Percentiles rank a stretch among this genome's conserved stretches.
Evolutionary conservation across 164 flowering plant genomes (phyloP).

Genomic region (Piper betle): DNA sequence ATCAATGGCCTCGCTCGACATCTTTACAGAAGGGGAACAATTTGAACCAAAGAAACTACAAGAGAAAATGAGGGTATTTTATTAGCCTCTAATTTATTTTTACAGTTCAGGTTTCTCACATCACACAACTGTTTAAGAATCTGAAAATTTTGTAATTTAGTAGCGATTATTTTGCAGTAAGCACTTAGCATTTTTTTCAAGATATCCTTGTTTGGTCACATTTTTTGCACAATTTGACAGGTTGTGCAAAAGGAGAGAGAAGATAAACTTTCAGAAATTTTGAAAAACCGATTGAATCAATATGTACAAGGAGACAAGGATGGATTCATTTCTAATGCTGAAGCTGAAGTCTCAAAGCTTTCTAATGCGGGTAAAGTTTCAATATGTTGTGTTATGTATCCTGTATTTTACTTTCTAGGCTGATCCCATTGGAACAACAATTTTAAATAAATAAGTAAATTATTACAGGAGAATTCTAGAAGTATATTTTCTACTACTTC

Average conservation of each 20-base stretch:
- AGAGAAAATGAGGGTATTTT: conserved; percentile 83
- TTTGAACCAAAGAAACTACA: conserved; percentile 81
- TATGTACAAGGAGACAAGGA: conserved; percentile 80
- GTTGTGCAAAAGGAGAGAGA: conserved; percentile 89
- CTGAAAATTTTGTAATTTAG: too few relatives aligned
- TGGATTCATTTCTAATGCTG: conserved; percentile 51
- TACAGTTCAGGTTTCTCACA: too few relatives aligned
- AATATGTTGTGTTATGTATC: not conserved
- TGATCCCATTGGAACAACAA: not conserved
- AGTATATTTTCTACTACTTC: not conserved
- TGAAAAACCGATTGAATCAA: conserved; percentile 59
- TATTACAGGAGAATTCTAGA: not conserved
- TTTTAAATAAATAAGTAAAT: too few relatives aligned
- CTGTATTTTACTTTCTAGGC: not conserved
- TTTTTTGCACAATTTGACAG: conserved; percentile 15
- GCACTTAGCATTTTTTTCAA: not conserved
- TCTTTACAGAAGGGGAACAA: conserved; percentile 73
- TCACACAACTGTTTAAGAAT: too few relatives aligned
- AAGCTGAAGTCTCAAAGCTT: conserved; percentile 74
- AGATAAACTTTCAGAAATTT: conserved; percentile 61
- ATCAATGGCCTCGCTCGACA: conserved; percentile 96
- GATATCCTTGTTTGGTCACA: not conserved
- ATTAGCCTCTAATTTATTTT: not conserved
- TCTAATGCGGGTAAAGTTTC: conserved; percentile 66
- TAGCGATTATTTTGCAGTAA: not conserved